A percentile compares a stretch with the other conserved stretches of the same genome.
These are phyloP conservation scores for Globisporangium nodosum DNA, from an alignment of 352 stramenopile genomes.

Conservation along the genomic window DNA sequence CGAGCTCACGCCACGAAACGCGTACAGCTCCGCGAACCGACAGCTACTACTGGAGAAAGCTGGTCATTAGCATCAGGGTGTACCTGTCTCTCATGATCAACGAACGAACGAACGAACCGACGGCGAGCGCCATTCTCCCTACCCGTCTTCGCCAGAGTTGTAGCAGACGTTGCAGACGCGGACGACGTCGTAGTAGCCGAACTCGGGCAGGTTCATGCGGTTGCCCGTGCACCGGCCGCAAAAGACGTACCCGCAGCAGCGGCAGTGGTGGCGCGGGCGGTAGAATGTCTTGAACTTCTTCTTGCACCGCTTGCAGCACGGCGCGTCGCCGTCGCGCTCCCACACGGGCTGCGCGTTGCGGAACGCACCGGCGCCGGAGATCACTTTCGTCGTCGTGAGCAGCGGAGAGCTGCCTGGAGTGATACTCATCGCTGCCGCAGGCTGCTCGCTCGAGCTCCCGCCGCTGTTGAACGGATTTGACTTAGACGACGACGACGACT, in stretches of 20 bases:
- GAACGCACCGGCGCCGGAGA: slow-evolving; percentile 50
- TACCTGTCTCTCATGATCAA: background rate
- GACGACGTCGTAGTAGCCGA: slow-evolving; percentile 85
- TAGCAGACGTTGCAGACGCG: slow-evolving; percentile 79
- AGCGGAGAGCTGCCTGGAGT: slow-evolving; percentile 57
- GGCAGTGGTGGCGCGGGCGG: slow-evolving; percentile 76
- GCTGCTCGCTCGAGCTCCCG: slow-evolving; percentile 10
- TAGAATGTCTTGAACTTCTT: slow-evolving; percentile 87
- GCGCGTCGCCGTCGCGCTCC: slow-evolving; percentile 75
- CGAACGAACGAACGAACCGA: background rate
- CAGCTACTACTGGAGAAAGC: slow-evolving; percentile 25
- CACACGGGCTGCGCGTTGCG: slow-evolving; percentile 77
- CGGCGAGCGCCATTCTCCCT: background rate
- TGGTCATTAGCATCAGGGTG: background rate
- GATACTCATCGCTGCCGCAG: slow-evolving; percentile 35
- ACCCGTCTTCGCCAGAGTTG: slow-evolving; percentile 66
- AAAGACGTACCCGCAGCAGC: slow-evolving; percentile 84
- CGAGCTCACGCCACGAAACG: slow-evolving; percentile 39
- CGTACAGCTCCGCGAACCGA: slow-evolving; percentile 37
- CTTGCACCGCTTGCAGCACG: slow-evolving; percentile 86
- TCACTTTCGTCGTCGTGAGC: slow-evolving; percentile 60
- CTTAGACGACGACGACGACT: slow-evolving; percentile 10
- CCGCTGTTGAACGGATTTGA: slow-evolving; percentile 9
- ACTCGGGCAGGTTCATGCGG: slow-evolving; percentile 83
- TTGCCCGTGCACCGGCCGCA: slow-evolving; percentile 75